Conservation (phyloP, 1,139 yeast genomes). For the Suhomyces wounanorum region DNA sequence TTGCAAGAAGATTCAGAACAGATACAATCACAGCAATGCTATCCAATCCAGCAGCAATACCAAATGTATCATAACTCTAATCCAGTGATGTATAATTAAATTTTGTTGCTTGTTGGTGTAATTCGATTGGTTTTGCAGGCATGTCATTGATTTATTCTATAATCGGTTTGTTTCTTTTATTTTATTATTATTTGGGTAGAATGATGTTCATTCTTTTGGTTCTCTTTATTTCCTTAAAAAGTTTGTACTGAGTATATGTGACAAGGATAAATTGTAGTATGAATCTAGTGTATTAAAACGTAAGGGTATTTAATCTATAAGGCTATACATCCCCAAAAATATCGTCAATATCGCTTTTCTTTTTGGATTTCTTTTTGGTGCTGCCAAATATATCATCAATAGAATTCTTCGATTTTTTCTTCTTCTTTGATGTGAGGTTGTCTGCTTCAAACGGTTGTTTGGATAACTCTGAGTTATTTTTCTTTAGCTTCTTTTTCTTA, state of each 20-base stretch:
- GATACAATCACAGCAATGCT: constrained; percentile 9
- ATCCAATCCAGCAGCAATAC: constrained; percentile 10
- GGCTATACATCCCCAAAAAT: constrained; percentile 48
- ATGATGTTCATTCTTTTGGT: constrained; percentile 5
- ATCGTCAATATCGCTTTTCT: constrained; percentile 56
- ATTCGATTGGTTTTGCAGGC: neutral
- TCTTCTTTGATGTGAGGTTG: constrained; percentile 17
- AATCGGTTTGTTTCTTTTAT: constrained; percentile 3
- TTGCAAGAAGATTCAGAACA: constrained; percentile 7
- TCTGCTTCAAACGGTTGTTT: neutral
- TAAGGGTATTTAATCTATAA: neutral
- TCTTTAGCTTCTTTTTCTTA: constrained; percentile 13
- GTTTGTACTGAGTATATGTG: constrained; percentile 8
- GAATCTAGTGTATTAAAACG: neutral
- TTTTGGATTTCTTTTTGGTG: constrained; percentile 24
- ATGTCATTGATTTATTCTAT: neutral
- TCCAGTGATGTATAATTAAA: constrained; percentile 13
- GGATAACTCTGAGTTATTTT: neutral
- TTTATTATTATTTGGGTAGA: constrained; percentile 10
- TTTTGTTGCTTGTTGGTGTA: neutral
- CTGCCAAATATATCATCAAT: constrained; percentile 27
- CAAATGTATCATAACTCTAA: constrained; percentile 7
- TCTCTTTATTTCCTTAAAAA: constrained; percentile 8
- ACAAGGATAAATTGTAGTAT: neutral
- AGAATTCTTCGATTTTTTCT: constrained; percentile 31